These are phyloP conservation scores for Aspergillus thermomutatus DNA, from an alignment of 2,329 filamentous ascomycete species.

Conservation along the genomic window DNA sequence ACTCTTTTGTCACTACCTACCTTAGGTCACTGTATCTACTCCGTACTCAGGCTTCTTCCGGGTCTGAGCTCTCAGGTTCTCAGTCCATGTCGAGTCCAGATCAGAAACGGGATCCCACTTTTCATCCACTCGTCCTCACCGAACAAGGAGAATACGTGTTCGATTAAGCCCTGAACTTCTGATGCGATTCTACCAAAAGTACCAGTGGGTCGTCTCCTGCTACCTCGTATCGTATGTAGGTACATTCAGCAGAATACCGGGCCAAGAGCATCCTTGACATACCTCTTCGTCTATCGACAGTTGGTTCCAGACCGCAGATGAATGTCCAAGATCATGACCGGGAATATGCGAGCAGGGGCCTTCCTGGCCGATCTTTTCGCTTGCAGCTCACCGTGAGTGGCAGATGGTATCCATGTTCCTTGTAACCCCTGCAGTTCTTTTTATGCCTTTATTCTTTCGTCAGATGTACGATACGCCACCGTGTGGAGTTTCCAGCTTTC, in stretches of 20 bases:
- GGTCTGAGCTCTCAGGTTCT: neutral
- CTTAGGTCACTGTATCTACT: neutral
- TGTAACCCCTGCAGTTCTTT: neutral
- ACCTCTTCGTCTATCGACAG: neutral
- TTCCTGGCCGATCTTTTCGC: neutral
- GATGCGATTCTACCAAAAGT: neutral
- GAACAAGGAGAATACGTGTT: neutral
- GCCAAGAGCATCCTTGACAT: neutral
- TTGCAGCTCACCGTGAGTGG: neutral
- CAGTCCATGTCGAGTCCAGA: neutral
- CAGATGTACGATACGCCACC: neutral
- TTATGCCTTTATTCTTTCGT: neutral
- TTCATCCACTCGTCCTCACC: neutral
- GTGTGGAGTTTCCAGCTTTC: neutral
- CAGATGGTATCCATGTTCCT: neutral
- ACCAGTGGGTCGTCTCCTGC: neutral
- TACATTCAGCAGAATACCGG: neutral
- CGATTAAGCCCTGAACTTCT: neutral
- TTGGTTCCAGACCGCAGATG: neutral
- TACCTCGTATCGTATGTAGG: neutral
- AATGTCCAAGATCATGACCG: neutral
- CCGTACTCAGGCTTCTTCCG: neutral
- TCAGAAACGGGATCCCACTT: neutral
- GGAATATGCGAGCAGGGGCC: neutral
- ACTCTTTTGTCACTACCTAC: neutral